Evolutionary conservation across 768 basidiomycete genomes (phyloP).

Genomic region (Tulasnella sp.): DNA sequence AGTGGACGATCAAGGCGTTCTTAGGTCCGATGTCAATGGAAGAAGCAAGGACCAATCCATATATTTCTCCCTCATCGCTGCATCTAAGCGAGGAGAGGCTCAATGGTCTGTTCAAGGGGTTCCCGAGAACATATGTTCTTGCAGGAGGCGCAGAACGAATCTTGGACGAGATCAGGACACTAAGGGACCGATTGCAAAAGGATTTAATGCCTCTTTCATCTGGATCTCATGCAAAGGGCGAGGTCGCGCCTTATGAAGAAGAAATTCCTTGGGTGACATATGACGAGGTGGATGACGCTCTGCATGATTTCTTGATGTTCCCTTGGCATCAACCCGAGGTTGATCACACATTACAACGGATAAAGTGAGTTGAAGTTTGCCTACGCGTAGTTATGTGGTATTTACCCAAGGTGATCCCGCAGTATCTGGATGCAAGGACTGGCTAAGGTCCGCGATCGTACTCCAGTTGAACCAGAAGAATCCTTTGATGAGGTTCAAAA

Average conservation of each 20-base stretch:
- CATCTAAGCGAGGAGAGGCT: conserved; percentile 23
- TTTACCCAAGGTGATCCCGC: too few relatives aligned
- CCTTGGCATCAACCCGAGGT: conserved; percentile 3
- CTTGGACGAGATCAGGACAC: conserved; percentile 38
- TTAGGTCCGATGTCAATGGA: conserved; percentile 37
- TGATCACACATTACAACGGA: neutral
- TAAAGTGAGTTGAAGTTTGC: too few relatives aligned
- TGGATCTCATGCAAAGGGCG: neutral
- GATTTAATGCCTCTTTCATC: too few relatives aligned
- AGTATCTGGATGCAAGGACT: too few relatives aligned
- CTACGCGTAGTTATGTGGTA: too few relatives aligned
- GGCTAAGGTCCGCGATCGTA: too few relatives aligned
- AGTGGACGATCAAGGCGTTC: conserved; percentile 30
- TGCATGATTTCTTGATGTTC: conserved; percentile 4
- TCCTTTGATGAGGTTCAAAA: too few relatives aligned
- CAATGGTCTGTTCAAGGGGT: conserved; percentile 37
- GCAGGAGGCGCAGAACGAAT: conserved; percentile 45
- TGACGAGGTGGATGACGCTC: neutral
- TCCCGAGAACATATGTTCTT: conserved; percentile 48
- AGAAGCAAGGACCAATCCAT: conserved; percentile 36
- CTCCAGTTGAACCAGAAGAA: too few relatives aligned
- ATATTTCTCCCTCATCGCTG: conserved; percentile 45
- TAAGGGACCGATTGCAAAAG: conserved; percentile 36
- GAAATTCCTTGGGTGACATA: neutral
- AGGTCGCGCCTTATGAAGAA: neutral